Base-by-base conservation (phyloP, 106 monocot species). In the Chionographis japonica region DNA sequence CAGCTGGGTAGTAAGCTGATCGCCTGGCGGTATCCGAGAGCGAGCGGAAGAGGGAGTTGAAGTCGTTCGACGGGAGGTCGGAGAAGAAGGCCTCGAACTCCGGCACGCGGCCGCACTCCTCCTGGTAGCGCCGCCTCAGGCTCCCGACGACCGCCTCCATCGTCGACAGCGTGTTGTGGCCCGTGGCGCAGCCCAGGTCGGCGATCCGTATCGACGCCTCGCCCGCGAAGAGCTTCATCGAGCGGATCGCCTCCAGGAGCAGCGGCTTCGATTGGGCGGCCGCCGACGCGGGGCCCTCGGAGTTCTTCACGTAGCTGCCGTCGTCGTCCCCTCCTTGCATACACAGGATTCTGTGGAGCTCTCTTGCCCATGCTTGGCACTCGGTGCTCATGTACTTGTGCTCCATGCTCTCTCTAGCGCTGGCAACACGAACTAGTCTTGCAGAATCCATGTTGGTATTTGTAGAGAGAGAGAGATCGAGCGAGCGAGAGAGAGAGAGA, bases 321-420 rank as follows among this genome's bases (percentile, higher is more conserved):
- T 86, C 86, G 43, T 76, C 79, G 15, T 86, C 86, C 4, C 82
- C 86, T 40, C 86, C 86, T 56, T 86, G 86, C 81, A 81, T 81
- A 38, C 81, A 86, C 14, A 86, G 61, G 2, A 86, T 62, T 39
- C 78, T 56, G 51, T 86, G 85, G 68, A 81, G 85, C 56, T 81
- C 78, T 20, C 68, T 77, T 3, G 75, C 55, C 80, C 85, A 81
- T 42, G 74, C 36, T 40, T 68, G 85, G 69, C 52, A 17, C 55
- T 73, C 62, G 17, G 39, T 67, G 69, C 35, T 50, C 3, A 9
- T 14, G 35, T 14, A n/a, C 50, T 37, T 17, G 20, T 13, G 43
- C 20, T 43, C 18, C 27, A 19, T 61, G 15, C 16, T 27, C 43
- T 70, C 46, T 6, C 41, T 49, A 27, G 27, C 27, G 27, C 27